A percentile compares a stretch with the other conserved stretches of the same genome.
phyloP scores from a whole-genome alignment of 345 rosid species.

The Eucalyptus polyanthemos region DNA sequence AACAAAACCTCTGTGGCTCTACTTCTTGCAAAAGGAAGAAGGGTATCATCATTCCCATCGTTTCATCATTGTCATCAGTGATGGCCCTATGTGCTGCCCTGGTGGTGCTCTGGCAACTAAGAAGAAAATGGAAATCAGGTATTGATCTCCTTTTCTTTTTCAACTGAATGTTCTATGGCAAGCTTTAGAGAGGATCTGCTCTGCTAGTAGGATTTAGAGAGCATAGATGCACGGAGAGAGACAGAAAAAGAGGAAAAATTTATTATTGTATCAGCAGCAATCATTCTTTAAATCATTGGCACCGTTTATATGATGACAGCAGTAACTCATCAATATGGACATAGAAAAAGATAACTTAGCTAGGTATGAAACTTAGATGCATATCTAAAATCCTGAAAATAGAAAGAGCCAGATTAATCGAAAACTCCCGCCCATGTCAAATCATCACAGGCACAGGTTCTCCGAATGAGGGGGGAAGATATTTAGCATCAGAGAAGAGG shows the following conservation, averaged over 20 bases:
- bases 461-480: not conserved
- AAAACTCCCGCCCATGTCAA: not conserved
- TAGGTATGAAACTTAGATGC: not conserved
- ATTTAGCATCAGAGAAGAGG: slow-evolving; percentile 1
- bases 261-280: not conserved
- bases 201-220: not conserved
- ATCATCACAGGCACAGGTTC: not conserved
- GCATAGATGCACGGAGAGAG: not conserved
- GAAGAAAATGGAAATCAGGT: slow-evolving; percentile 22
- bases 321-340: not conserved
- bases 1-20: slow-evolving; percentile 5
- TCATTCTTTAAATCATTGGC: not conserved
- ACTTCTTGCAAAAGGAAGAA: not conserved
- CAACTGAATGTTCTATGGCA: not conserved
- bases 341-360: not conserved
- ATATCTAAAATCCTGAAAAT: not conserved
- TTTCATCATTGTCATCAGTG: not conserved
- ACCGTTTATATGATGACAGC: not conserved
- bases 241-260: not conserved
- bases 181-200: not conserved
- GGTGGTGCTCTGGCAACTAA: slow-evolving; percentile 3
- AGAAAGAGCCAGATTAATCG: not conserved
- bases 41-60: not conserved
- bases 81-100: not conserved
- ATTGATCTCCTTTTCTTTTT: not conserved